phyloP scores from a whole-genome alignment of 495 filamentous ascomycete species.

The Neurospora sp. region DNA sequence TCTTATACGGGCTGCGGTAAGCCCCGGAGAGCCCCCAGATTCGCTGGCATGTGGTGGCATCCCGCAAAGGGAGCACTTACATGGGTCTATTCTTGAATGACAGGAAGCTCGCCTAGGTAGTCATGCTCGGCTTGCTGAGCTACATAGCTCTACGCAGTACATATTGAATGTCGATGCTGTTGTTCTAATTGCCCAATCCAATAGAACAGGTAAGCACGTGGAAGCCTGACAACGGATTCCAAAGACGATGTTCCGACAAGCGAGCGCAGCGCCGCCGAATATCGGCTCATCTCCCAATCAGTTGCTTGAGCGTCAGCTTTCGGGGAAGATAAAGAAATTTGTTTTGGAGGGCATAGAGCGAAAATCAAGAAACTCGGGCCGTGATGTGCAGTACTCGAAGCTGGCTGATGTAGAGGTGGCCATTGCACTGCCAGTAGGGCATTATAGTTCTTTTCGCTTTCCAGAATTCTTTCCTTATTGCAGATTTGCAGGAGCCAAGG shows the following conservation, averaged over 20 bases:
- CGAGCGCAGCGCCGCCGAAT: background rate
- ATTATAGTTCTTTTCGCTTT: background rate
- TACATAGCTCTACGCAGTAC: background rate
- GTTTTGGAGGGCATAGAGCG: background rate
- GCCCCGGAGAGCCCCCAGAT: conserved; percentile 20
- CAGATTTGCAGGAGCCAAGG: background rate
- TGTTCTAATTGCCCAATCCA: background rate
- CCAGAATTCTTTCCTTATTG: background rate
- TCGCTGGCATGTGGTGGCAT: conserved; percentile 23
- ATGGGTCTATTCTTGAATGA: conserved; percentile 10
- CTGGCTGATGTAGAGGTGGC: background rate
- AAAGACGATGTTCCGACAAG: background rate
- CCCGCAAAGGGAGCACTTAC: conserved; percentile 12
- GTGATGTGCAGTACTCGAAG: background rate
- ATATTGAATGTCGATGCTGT: background rate
- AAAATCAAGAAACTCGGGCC: background rate
- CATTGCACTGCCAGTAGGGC: background rate
- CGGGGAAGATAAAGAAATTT: background rate
- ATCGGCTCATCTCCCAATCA: background rate
- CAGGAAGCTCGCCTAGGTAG: conserved; percentile 5
- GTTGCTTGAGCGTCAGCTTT: background rate
- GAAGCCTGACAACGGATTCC: background rate
- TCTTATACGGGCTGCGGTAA: conserved; percentile 15
- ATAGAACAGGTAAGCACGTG: background rate
- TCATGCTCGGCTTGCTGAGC: background rate